Evolutionary conservation across 2,329 filamentous ascomycete species (phyloP), one percentile per base, ranked within the genome.

Genomic region (Pseudovirgaria hyperparasitica): DNA sequence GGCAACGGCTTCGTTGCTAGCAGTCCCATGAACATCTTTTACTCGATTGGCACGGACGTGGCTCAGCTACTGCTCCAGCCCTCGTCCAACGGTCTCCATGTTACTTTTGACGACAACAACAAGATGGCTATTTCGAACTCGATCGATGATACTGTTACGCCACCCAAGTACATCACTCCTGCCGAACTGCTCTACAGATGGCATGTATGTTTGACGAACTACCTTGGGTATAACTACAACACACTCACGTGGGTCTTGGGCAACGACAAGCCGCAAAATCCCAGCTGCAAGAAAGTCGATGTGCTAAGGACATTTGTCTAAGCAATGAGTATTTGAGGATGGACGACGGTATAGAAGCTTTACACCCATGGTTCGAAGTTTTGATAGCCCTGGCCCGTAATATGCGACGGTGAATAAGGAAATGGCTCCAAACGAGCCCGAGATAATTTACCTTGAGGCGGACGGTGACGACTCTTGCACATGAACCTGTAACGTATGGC

Each of bases 141-240:
- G 30, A 24, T 53, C 6, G 51, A 62, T 31, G 59, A 62, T 33
- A 51, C 42, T 6, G 43, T 50, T 2, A 38, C 34, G 9, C 58
- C 58, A 10, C 40, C 43, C 1, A 42, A 37, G n/a, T n/a, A n/a
- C 10, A 22, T 28, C 5, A 34, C 34, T 15, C 29, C 32, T 3
- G 29, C 21, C n/a, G 32, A 36, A 33, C 37, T 52, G 31, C 45
- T 52, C 38, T 43, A 57, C 30, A 47, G 50, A 33, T 67, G 63
- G 62, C 59, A 55, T 34, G 43, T 54, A 4, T 66, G 62, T 38
- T 36, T 46, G 21, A 64, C 58, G 2, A 49, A 56, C 25, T 55
- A 43, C 34, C 13, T 26, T 2, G 46, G 41, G n/a, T 65, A 65
- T 34, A 28, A 29, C 14, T 65, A 65, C 36, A 35, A 36, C n/a